Percentiles rank a stretch among this genome's conserved stretches.
phyloP scores from a whole-genome alignment of 176 grass and related monocot genomes.

The Oryza glaberrima region DNA sequence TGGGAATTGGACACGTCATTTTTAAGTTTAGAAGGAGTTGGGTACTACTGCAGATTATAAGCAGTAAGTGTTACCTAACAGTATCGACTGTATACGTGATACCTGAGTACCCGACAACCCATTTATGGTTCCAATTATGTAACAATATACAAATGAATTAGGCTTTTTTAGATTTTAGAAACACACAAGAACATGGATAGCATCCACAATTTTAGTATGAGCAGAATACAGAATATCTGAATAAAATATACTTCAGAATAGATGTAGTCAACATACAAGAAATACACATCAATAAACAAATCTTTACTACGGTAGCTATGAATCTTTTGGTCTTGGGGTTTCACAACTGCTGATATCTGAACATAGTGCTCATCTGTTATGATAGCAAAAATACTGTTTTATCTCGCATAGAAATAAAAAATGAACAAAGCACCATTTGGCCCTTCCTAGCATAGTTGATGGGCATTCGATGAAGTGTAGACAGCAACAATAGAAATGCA shows the following conservation, averaged over 20 bases:
- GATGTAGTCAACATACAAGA: neutral
- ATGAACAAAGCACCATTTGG: constrained; percentile 15
- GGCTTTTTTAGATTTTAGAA: neutral
- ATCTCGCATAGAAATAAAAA: neutral
- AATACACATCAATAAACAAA: constrained; percentile 34
- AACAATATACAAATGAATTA: neutral
- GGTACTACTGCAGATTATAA: neutral
- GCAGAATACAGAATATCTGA: neutral
- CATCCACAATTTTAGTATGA: constrained; percentile 5
- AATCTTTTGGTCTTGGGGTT: constrained; percentile 1
- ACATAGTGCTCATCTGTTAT: neutral
- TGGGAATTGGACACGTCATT: neutral
- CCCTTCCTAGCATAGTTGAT: constrained; percentile 13
- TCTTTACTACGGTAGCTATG: neutral
- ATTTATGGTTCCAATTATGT: neutral
- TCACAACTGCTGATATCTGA: neutral
- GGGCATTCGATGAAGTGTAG: neutral
- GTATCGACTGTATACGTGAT: neutral
- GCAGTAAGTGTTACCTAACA: constrained; percentile 10
- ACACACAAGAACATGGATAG: constrained; percentile 7
- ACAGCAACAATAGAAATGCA: neutral
- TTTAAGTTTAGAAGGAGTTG: neutral
- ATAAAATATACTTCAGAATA: neutral
- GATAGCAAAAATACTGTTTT: neutral
- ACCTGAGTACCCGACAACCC: neutral